These are phyloP conservation scores for Panellus pusillus DNA, from an alignment of 768 basidiomycete genomes.

Conservation along the genomic window DNA sequence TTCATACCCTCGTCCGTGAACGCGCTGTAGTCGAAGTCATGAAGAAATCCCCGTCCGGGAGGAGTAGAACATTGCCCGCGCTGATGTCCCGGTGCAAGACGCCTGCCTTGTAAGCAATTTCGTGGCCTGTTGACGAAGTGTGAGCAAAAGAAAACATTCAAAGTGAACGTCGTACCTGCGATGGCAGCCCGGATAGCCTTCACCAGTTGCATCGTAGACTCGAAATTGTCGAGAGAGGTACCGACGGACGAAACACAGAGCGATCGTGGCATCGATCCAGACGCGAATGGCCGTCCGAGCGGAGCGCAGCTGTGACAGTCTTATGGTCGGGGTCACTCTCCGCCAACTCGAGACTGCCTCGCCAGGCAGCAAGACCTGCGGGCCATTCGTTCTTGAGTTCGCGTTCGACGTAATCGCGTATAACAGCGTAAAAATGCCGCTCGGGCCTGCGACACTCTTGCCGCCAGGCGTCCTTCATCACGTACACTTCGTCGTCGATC, in stretches of 20 bases:
- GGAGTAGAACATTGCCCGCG: conserved; percentile 14
- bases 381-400: too few relatives aligned
- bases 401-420: neutral
- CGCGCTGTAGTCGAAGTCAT: conserved; percentile 15
- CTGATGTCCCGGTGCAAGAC: conserved; percentile 15
- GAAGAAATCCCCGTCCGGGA: neutral
- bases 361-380: conserved; percentile 5
- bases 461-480: conserved; percentile 15
- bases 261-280: conserved; percentile 10
- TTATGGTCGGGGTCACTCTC: neutral
- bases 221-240: neutral
- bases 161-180: neutral
- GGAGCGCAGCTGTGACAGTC: neutral
- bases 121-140: neutral
- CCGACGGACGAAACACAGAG: conserved; percentile 10
- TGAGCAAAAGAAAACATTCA: neutral
- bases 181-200: neutral
- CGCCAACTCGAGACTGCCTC: conserved; percentile 6
- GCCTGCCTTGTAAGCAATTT: conserved; percentile 5
- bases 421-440: conserved; percentile 10
- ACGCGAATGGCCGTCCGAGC: too few relatives aligned
- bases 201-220: neutral
- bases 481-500: conserved; percentile 1
- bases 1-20: neutral
- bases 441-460: conserved; percentile 10